Evolutionary conservation across 257 asterid species (phyloP), one percentile per base, ranked within the genome.

Genomic region (Sherardia arvensis): DNA sequence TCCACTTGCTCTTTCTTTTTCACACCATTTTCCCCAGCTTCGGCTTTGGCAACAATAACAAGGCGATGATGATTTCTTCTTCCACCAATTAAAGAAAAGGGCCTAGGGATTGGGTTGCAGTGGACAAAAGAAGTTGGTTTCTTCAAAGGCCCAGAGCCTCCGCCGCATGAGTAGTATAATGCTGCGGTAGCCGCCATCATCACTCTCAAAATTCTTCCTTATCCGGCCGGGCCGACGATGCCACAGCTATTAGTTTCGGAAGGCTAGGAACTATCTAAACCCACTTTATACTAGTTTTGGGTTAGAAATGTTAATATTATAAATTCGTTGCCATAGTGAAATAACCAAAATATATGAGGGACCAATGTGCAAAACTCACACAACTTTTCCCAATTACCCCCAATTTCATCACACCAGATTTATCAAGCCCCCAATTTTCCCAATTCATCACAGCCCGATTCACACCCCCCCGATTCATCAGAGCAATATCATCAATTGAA

Each of bases 1-100:
- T 33, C 73, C 64, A 63, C 62, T 32, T 65, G 21, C 34, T 53
- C 22, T 8, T 53, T 62, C 57, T 74, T 78, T 59, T 51, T 62
- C 59, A 62, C 62, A 29, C 43, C 70, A 33, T 34, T 65, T 53
- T 33, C 55, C 25, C 18, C 55, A 53, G 34, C 60, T 17, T 61
- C 64, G 2, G 75, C 62, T 36, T 21, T 28, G 36, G 66, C 69
- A 12, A 61, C 25, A 45, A n/a, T n/a, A 27, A 4, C 27, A 34
- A 38, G 59, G 26, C 18, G 4, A 5, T 15, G 59, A 59, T 15
- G 59, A 59, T 30, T 30, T 30, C 28, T 30, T 30, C 9, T 59
- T 30, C 17, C 21, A 59, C 32, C 32, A 9, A 38, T 7, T 2
- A 59, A 27, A n/a, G 63, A 59, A 32, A 59, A 32, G 47, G 63